These are phyloP conservation scores for Luffa aegyptiaca DNA, from an alignment of 306 rosid genomes.

Conservation along the genomic window DNA sequence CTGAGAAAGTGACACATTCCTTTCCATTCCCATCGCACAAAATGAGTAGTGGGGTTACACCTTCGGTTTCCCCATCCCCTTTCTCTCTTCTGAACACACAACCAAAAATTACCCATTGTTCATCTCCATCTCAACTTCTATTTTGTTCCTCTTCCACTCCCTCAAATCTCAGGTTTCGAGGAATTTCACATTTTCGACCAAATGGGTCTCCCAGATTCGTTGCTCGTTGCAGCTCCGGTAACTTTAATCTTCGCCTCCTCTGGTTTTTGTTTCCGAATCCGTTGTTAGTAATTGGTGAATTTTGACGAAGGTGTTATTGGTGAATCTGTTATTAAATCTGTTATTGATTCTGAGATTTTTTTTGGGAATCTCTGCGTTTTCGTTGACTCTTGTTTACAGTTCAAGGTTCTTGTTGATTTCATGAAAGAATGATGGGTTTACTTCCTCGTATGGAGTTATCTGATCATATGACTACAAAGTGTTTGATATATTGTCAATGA, in stretches of 20 bases:
- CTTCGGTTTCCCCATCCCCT: conserved; percentile 21
- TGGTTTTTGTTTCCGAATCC: background rate
- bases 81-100: conserved; percentile 16
- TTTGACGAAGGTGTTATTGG: background rate
- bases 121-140: conserved; percentile 14
- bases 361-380: background rate
- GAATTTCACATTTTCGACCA: conserved; percentile 10
- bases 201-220: conserved; percentile 21
- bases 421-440: background rate
- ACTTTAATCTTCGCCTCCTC: background rate
- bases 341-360: background rate
- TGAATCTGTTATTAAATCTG: background rate
- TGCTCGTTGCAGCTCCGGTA: conserved; percentile 48
- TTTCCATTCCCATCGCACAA: conserved; percentile 4
- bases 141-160: conserved; percentile 4
- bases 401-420: background rate
- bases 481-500: background rate
- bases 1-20: conserved; percentile 5
- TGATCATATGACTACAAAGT: background rate
- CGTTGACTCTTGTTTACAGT: background rate
- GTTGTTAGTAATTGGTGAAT: background rate
- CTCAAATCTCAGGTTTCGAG: conserved; percentile 18
- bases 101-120: conserved; percentile 9
- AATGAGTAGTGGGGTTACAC: conserved; percentile 40
- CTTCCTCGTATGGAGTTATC: background rate